Percentiles rank a stretch among this genome's conserved stretches.
Conservation (phyloP, 2,329 filamentous ascomycete species). For the Fusarium sp. region DNA sequence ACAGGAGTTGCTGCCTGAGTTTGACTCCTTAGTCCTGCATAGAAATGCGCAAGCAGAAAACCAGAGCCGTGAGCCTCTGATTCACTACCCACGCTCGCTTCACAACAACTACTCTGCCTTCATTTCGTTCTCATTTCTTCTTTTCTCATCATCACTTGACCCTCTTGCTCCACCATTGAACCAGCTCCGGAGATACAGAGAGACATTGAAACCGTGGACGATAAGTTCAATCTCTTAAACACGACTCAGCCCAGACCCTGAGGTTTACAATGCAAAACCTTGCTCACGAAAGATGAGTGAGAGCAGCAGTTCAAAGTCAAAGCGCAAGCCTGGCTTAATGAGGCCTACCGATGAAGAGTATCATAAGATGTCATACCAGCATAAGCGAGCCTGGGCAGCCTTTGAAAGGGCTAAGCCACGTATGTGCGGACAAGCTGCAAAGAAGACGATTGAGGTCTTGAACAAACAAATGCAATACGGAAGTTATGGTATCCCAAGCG, state of each 20-base stretch:
- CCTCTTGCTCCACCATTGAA: not conserved
- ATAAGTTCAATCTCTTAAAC: not conserved
- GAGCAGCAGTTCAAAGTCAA: not conserved
- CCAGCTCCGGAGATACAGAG: not conserved
- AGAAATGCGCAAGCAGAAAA: not conserved
- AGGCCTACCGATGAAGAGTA: too few relatives aligned
- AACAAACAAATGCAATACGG: accelerated
- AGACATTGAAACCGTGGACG: not conserved
- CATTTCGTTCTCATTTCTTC: not conserved
- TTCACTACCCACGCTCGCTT: not conserved
- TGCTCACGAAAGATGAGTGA: not conserved
- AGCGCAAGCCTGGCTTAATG: too few relatives aligned
- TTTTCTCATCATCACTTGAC: not conserved
- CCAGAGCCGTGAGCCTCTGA: not conserved
- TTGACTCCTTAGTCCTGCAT: not conserved
- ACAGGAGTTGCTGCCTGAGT: not conserved
- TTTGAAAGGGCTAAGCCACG: not conserved
- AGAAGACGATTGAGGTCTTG: not conserved
- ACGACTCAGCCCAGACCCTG: not conserved
- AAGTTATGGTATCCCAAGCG: not conserved
- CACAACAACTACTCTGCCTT: not conserved
- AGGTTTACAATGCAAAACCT: not conserved
- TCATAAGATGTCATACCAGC: too few relatives aligned
- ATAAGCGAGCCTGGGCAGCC: not conserved
- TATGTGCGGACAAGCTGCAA: not conserved